Evolutionary conservation across 257 asterid species (phyloP).

Genomic region (Coffea eugenioides): DNA sequence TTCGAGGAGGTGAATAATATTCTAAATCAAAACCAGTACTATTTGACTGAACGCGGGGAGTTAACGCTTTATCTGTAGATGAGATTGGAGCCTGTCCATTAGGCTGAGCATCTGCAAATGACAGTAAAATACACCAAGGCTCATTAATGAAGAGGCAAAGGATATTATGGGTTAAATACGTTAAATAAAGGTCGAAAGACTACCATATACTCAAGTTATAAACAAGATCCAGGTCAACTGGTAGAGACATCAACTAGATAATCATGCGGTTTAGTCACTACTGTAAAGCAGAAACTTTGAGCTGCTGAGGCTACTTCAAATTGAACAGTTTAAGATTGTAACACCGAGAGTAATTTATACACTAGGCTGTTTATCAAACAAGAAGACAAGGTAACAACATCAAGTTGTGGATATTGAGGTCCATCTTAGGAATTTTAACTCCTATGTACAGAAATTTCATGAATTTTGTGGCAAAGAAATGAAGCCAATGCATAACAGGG

Average conservation of each 20-base stretch:
- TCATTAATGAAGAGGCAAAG: neutral
- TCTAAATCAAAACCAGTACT: constrained; percentile 29
- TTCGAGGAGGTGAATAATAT: constrained; percentile 55
- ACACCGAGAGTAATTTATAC: too few species aligned
- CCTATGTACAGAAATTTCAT: neutral
- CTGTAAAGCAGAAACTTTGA: too few species aligned
- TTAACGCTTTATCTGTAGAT: constrained; percentile 44
- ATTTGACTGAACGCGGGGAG: constrained; percentile 42
- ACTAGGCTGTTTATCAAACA: too few species aligned
- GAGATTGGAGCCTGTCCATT: constrained; percentile 72
- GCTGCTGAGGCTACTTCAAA: too few species aligned
- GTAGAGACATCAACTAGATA: too few species aligned
- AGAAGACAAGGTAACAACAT: too few species aligned
- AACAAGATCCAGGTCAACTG: too few species aligned
- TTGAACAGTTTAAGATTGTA: too few species aligned
- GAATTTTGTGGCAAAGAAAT: neutral
- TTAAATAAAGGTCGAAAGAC: neutral
- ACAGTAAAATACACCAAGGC: neutral
- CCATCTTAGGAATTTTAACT: neutral
- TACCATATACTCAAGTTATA: too few species aligned
- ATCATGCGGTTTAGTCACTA: too few species aligned
- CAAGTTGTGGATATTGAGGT: neutral
- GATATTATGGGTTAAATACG: neutral
- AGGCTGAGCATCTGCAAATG: constrained; percentile 55
- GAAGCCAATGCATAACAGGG: too few species aligned